phyloP scores from a whole-genome alignment of 2,329 filamentous ascomycete species.

The Colletotrichum chlorophyti region DNA sequence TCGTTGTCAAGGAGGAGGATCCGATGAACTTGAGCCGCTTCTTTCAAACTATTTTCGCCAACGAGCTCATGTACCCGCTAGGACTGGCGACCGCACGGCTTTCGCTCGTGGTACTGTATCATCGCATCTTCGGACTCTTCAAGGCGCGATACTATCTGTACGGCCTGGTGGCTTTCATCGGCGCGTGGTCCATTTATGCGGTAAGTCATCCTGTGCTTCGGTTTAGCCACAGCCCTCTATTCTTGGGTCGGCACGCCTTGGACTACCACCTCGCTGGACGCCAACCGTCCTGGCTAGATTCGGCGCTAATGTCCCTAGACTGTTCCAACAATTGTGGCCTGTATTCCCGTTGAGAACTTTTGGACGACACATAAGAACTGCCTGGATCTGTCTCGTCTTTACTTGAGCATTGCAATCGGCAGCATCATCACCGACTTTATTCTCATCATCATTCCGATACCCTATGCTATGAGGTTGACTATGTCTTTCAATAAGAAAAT shows the following conservation, averaged over 20 bases:
- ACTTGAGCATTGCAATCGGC: constrained; percentile 23
- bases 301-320: background rate
- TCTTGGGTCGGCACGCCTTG: no score
- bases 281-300: fast-evolving
- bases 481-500: background rate
- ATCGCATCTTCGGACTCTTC: constrained; percentile 23
- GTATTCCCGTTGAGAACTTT: constrained; percentile 12
- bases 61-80: constrained; percentile 18
- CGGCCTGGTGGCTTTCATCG: constrained; percentile 17
- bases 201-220: background rate
- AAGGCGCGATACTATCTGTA: constrained; percentile 9
- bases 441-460: constrained; percentile 2
- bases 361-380: constrained; percentile 24
- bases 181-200: constrained; percentile 17
- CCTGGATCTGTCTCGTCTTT: constrained; percentile 14
- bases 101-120: constrained; percentile 18
- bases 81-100: constrained; percentile 3
- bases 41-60: constrained; percentile 24
- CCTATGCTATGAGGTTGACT: background rate
- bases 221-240: background rate
- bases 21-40: constrained; percentile 9
- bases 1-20: constrained; percentile 15
- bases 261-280: no score
- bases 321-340: constrained; percentile 14
- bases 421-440: constrained; percentile 17